Conservation (phyloP, 2,329 filamentous ascomycete species). For the Calonectria pseudoreteaudii region DNA sequence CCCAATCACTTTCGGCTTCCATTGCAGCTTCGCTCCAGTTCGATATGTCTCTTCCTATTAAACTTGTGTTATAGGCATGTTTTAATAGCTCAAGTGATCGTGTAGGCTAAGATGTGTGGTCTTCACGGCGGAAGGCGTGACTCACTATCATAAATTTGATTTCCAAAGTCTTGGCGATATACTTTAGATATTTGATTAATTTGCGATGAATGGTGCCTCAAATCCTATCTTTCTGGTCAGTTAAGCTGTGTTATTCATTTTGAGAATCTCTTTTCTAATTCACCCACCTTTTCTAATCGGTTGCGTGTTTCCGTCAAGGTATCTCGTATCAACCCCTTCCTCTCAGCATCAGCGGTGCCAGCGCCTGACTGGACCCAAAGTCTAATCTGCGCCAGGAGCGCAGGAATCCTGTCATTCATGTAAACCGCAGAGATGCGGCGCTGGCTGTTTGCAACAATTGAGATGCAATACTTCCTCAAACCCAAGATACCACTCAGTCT, state of each 20-base stretch:
- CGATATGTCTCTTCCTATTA: not conserved
- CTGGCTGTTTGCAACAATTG: slow-evolving; percentile 57
- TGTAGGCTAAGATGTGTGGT: rapidly evolving
- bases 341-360: slow-evolving; percentile 50
- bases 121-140: rapidly evolving
- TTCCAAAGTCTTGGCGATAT: slow-evolving; percentile 25
- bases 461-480: slow-evolving; percentile 57
- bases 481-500: slow-evolving; percentile 55
- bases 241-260: not conserved
- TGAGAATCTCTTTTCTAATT: rapidly evolving
- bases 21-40: slow-evolving; percentile 38
- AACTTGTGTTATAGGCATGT: not conserved
- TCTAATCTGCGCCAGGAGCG: slow-evolving; percentile 52
- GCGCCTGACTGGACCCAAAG: slow-evolving; percentile 60
- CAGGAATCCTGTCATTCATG: slow-evolving; percentile 55
- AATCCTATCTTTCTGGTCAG: slow-evolving; percentile 43
- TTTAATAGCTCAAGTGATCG: not conserved
- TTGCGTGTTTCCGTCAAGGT: slow-evolving; percentile 48
- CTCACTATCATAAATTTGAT: slow-evolving; percentile 29
- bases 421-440: slow-evolving; percentile 50
- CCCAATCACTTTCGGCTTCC: slow-evolving; percentile 47
- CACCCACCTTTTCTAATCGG: slow-evolving; percentile 46
- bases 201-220: not conserved
- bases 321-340: slow-evolving; percentile 47
- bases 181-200: slow-evolving; percentile 16